Conservation (phyloP, 306 rosid species). For the Prunus dulcis region DNA sequence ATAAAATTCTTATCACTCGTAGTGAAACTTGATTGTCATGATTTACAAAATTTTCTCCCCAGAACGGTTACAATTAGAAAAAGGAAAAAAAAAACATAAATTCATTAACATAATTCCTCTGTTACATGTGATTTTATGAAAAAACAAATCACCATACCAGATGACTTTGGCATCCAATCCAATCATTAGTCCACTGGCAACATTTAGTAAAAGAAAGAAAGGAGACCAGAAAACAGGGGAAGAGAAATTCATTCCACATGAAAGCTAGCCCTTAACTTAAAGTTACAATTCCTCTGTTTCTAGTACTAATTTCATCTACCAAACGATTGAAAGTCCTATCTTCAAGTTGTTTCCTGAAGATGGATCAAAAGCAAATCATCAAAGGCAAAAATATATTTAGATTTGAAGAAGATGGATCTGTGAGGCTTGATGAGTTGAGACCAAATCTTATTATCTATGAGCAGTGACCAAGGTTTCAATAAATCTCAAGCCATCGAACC, state of each 20-base stretch:
- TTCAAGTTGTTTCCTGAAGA: neutral
- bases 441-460: constrained; percentile 30
- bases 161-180: neutral
- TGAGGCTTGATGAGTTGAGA: neutral
- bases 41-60: too few relatives aligned
- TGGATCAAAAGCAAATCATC: neutral
- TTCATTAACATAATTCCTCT: neutral
- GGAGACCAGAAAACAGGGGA: neutral
- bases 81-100: too few relatives aligned
- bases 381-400: neutral
- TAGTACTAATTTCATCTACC: neutral
- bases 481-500: constrained; percentile 52
- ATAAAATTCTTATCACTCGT: too few relatives aligned
- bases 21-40: too few relatives aligned
- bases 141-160: neutral
- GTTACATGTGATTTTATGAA: neutral
- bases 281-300: neutral
- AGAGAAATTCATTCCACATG: neutral
- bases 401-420: neutral
- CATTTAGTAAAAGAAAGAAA: too few relatives aligned
- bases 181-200: neutral
- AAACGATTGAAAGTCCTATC: neutral
- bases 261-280: neutral
- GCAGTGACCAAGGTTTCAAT: constrained; percentile 52
- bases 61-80: too few relatives aligned